These are phyloP conservation scores for Phialophora expanda DNA, from an alignment of 2,329 filamentous ascomycete species.

Conservation along the genomic window DNA sequence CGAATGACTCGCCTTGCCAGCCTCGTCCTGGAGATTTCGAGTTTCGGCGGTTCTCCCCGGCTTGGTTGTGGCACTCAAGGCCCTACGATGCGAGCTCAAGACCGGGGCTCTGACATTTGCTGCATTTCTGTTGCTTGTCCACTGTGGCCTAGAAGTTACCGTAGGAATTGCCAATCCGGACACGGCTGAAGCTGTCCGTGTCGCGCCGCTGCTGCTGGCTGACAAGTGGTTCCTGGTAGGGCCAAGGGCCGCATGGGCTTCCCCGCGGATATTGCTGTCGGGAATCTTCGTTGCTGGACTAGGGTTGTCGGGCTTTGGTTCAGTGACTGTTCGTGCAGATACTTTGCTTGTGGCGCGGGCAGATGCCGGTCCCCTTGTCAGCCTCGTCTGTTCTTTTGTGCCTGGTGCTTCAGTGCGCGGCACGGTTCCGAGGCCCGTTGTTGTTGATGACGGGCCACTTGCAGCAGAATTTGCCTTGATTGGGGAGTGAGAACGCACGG, in stretches of 20 bases:
- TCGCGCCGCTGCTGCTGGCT: conserved; percentile 11
- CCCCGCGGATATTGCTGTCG: background rate
- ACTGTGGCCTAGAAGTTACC: conserved; percentile 11
- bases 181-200: conserved; percentile 1
- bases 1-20: background rate
- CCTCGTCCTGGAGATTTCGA: background rate
- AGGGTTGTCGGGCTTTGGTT: conserved; percentile 12
- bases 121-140: background rate
- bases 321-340: conserved; percentile 7
- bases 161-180: conserved; percentile 3
- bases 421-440: conserved; percentile 3
- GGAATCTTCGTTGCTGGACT: conserved; percentile 6
- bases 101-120: background rate
- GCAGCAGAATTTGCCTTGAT: conserved; percentile 15
- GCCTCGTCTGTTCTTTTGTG: conserved; percentile 25
- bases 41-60: conserved; percentile 1
- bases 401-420: conserved; percentile 1
- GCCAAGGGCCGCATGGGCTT: background rate
- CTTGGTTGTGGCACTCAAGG: conserved; percentile 15
- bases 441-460: conserved; percentile 5
- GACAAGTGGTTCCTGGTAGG: conserved; percentile 19
- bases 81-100: conserved; percentile 6
- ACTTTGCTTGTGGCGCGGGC: conserved; percentile 16
- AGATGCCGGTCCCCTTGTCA: conserved; percentile 12
- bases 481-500: conserved; percentile 5